A percentile compares a stretch with the other conserved stretches of the same genome.
phyloP scores from a whole-genome alignment of 108 stramenopile species.

The Licmophora abbreviata region DNA sequence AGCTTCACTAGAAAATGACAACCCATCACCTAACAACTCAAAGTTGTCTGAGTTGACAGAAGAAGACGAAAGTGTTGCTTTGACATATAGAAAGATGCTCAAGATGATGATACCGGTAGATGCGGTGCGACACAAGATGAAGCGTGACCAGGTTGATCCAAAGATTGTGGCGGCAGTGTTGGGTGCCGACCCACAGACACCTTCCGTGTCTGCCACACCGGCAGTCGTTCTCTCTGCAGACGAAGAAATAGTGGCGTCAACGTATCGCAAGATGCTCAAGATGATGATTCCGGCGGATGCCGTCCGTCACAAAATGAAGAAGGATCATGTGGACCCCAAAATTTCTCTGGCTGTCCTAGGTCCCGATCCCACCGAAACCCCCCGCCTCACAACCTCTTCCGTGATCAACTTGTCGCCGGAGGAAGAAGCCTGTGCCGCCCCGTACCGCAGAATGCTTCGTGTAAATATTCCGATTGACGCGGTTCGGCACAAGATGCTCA shows the following conservation, averaged over 20 bases:
- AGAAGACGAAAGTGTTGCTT: constrained; percentile 41
- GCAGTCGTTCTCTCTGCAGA: constrained; percentile 20
- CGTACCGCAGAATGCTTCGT: constrained; percentile 49
- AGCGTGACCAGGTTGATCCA: constrained; percentile 36
- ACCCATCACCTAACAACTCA: not conserved
- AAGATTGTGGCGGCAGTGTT: constrained; percentile 46
- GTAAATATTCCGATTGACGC: constrained; percentile 18
- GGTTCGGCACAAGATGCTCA: constrained; percentile 64
- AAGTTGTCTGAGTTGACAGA: too few species aligned
- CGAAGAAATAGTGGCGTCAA: constrained; percentile 19
- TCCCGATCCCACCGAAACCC: not conserved
- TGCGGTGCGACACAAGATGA: constrained; percentile 77
- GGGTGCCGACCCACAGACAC: constrained; percentile 2
- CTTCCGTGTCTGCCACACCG: not conserved
- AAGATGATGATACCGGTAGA: constrained; percentile 67
- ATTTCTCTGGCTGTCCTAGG: constrained; percentile 38
- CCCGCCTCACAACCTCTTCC: too few species aligned
- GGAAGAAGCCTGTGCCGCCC: constrained; percentile 9
- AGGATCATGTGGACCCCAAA: constrained; percentile 45
- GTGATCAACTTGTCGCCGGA: too few species aligned
- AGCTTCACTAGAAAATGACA: not conserved
- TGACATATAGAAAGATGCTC: constrained; percentile 63
- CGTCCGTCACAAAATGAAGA: not conserved
- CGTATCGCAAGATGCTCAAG: constrained; percentile 33
- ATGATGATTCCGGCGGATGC: not conserved